Base-by-base conservation (phyloP, 495 filamentous ascomycete genomes). In the Lophiotrema nucula region DNA sequence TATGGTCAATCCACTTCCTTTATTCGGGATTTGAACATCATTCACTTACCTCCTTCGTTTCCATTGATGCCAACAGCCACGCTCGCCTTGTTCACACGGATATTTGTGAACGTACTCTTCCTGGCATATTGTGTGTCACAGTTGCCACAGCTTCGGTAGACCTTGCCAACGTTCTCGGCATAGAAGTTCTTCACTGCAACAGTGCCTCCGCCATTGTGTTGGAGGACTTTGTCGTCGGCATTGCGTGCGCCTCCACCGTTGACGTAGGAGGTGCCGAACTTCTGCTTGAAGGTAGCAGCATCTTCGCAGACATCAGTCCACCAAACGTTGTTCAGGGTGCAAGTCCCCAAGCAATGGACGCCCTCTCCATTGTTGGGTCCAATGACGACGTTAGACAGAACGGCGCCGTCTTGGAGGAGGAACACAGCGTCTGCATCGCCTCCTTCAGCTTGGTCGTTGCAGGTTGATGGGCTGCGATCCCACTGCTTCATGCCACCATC, bases 191-290 rank as follows among this genome's bases (percentile, higher is more conserved):
- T 56, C 1, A 67, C 51, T 0, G 31, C 54, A 8, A 84, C 74
- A 1, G 79, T 83, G 18, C 83, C 83, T 23, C 69, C 71, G 35
- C 78, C 81, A 72, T 87, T 87, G 74, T 82, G 78, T 70, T 86
- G 83, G 55, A 87, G 73, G 27, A 87, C 77, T 68, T 86, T 87
- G 70, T 87, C 83, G 1, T 75, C 73, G 26, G 83, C 82, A 28
- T 72, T 71, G 13, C 76, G 71, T 2, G 82, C 82, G 27, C 83
- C 83, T 28, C 83, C 83, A 47, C 81, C 82, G 55, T 73, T 79
- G 66, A 84, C 77, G 64, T 73, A 58, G 4, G 62, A 75, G 15
- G 69, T 76, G 38, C 66, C 66, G 12, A 33, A 49, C 27, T 39
- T 66, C 43, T 76, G 72, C 64, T 77, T 77, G 55, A 76, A 59